Base-by-base conservation (phyloP, 768 basidiomycete genomes). In the Epithele typhae region DNA sequence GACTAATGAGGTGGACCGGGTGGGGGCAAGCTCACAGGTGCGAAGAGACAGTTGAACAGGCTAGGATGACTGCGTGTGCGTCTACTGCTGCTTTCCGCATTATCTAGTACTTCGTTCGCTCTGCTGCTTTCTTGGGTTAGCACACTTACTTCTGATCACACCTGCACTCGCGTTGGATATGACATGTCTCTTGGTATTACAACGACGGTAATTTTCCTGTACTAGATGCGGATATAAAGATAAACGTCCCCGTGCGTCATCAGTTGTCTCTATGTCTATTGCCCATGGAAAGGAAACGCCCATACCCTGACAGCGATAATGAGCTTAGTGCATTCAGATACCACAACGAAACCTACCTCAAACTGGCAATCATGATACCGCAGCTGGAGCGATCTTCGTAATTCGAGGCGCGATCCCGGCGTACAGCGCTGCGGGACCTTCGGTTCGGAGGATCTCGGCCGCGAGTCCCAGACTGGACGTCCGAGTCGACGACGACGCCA, bases 311-410 rank as follows among this genome's bases (percentile, higher is more conserved):
- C 8, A 30, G 8, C 27, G 27, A 30, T 7, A 30, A n/a, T n/a
- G n/a, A n/a, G n/a, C n/a, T 30, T 30, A 30, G 27, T 14, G 27
- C 14, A 14, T 30, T 30, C 7, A 30, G 8, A 30, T 30, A 30
- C 27, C 8, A 30, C 27, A 30, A 47, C 32, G 17, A 19, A 36
- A 67, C 77, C 24, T 55, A 82, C 93, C 81, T 98, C 94, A 62
- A 86, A 64, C 86, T 93, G 46, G 89, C 82, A 63, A 97, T 96
- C 95, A 98, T 97, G 55, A 99, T 86, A 19, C 95, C 95, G 66
- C 96, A 99, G 34, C 96, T 32, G 96, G 96, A 10, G 92, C 92
- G 52, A 96, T 95, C 67, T 98, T 99, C 35, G 82, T 92, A 43
- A 94, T 82, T 32, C 96, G 82, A 41, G 95, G 95, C 7, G 82